phyloP scores from a whole-genome alignment of 1,284 basidiomycete genomes.

The Coniophora puteana region DNA sequence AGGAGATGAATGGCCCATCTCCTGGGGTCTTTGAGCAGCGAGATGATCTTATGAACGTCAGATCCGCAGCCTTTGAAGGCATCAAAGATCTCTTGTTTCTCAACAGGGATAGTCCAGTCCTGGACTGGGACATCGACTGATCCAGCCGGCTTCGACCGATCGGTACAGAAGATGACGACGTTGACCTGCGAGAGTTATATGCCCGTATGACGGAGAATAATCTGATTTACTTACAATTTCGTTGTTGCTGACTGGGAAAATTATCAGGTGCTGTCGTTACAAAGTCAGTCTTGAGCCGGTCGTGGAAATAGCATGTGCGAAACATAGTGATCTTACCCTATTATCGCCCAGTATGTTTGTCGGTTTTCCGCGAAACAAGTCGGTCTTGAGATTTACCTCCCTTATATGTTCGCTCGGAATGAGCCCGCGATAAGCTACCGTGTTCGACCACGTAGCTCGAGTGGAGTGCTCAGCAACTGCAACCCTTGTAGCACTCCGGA shows the following conservation, averaged over 20 bases:
- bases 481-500: slow-evolving; percentile 42
- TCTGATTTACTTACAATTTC: slow-evolving; percentile 29
- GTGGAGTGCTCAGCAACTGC: slow-evolving; percentile 32
- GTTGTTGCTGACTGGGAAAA: slow-evolving; percentile 48
- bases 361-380: slow-evolving; percentile 30
- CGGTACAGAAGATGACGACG: slow-evolving; percentile 47
- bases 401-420: slow-evolving; percentile 35
- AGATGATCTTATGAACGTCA: slow-evolving; percentile 41
- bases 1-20: slow-evolving; percentile 61
- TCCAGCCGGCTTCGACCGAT: slow-evolving; percentile 34
- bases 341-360: slow-evolving; percentile 39
- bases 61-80: slow-evolving; percentile 47
- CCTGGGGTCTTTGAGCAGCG: slow-evolving; percentile 44
- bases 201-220: background rate
- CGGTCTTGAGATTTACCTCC: slow-evolving; percentile 37
- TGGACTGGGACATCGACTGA: slow-evolving; percentile 30
- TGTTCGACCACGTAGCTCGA: slow-evolving; percentile 38
- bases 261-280: slow-evolving; percentile 54
- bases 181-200: slow-evolving; percentile 39
- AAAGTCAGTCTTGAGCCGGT: slow-evolving; percentile 1
- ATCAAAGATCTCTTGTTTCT: slow-evolving; percentile 41
- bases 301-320: background rate
- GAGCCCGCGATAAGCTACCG: slow-evolving; percentile 42
- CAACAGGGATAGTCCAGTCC: slow-evolving; percentile 45
- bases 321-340: slow-evolving; percentile 30